Evolutionary conservation across 352 stramenopile genomes (phyloP).

Genomic region (Phytophthora quininea): DNA sequence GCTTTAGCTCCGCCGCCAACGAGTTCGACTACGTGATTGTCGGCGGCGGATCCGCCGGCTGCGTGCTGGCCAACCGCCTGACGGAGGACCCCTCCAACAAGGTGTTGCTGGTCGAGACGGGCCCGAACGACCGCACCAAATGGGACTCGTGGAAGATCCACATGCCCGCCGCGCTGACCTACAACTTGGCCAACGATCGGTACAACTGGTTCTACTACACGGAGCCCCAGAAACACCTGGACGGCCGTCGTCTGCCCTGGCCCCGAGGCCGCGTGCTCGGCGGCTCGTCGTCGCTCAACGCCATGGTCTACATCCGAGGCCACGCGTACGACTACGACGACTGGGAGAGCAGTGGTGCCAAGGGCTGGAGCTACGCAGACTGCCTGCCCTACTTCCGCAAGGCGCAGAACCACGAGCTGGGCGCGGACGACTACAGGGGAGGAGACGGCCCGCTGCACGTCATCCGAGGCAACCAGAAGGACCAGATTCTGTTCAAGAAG

Average conservation of each 20-base stretch:
- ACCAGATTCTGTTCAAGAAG: slow-evolving; percentile 89
- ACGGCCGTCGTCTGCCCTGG: slow-evolving; percentile 83
- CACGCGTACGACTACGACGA: slow-evolving; percentile 90
- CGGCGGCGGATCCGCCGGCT: slow-evolving; percentile 89
- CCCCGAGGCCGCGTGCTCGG: slow-evolving; percentile 88
- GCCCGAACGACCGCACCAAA: slow-evolving; percentile 76
- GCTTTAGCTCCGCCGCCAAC: slow-evolving; percentile 24
- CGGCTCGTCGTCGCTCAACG: slow-evolving; percentile 89
- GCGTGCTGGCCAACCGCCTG: slow-evolving; percentile 90
- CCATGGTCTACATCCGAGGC: slow-evolving; percentile 92
- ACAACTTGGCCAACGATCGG: slow-evolving; percentile 81
- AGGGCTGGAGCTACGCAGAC: slow-evolving; percentile 88
- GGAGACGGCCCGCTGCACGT: slow-evolving; percentile 84
- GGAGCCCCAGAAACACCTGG: slow-evolving; percentile 82
- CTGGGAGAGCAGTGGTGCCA: slow-evolving; percentile 74
- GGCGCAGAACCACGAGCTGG: slow-evolving; percentile 80
- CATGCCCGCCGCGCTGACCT: slow-evolving; percentile 88
- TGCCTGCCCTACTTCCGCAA: slow-evolving; percentile 91
- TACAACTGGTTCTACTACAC: slow-evolving; percentile 92
- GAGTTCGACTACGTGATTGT: slow-evolving; percentile 94
- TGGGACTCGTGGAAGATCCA: slow-evolving; percentile 93
- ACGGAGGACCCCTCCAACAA: slow-evolving; percentile 80
- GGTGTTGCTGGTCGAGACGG: slow-evolving; percentile 92
- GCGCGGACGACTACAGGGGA: slow-evolving; percentile 80
- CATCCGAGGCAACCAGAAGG: slow-evolving; percentile 70